Evolutionary conservation across 2,329 filamentous ascomycete genomes (phyloP).

Genomic region (Penicillium sp.): DNA sequence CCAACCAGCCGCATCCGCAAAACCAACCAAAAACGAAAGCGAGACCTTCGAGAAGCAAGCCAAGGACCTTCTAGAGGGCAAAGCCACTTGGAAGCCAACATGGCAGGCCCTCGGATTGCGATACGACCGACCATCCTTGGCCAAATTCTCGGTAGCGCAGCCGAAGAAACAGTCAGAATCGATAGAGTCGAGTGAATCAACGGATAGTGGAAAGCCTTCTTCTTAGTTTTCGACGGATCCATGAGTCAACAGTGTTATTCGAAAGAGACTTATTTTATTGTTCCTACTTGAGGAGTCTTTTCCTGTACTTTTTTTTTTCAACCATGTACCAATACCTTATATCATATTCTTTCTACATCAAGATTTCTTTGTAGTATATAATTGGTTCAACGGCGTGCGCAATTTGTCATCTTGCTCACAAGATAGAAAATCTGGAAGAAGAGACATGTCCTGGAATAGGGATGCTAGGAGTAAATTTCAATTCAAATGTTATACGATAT

Average conservation of each 20-base stretch:
- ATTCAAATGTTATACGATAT: slow-evolving; percentile 5
- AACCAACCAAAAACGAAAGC: slow-evolving; percentile 40
- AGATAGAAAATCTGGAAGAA: neutral
- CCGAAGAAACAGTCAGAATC: neutral
- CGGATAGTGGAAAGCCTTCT: neutral
- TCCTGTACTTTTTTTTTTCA: neutral
- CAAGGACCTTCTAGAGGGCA: slow-evolving; percentile 57
- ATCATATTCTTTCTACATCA: neutral
- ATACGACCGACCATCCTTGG: slow-evolving; percentile 27
- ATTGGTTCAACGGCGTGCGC: neutral
- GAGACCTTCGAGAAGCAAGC: slow-evolving; percentile 57
- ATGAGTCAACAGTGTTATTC: slow-evolving; percentile 14
- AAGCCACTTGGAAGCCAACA: slow-evolving; percentile 57
- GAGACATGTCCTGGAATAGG: neutral
- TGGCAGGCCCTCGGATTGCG: slow-evolving; percentile 43
- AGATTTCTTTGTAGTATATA: slow-evolving; percentile 1
- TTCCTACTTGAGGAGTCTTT: neutral
- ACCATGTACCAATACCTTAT: neutral
- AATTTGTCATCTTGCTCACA: neutral
- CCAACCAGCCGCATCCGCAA: slow-evolving; percentile 34
- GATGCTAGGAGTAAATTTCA: neutral
- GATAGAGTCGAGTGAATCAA: neutral
- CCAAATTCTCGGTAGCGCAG: neutral
- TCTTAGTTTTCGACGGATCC: neutral
- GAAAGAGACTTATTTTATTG: neutral